Conservation (phyloP, 768 basidiomycete species). For the Lepiota brunneoincarnata region DNA sequence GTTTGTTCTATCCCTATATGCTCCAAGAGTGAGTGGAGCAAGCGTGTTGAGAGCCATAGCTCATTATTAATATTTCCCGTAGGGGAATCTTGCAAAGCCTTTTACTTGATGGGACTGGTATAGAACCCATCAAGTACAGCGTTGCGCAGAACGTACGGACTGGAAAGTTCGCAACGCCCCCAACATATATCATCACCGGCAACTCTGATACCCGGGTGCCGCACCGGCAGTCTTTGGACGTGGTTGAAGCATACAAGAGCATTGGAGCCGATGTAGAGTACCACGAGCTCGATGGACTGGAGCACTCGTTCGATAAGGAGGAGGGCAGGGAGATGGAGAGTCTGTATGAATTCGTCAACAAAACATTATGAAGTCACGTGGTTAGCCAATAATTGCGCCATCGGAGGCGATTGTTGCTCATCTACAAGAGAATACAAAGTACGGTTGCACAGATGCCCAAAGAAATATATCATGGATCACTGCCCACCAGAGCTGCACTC, state of each 20-base stretch:
- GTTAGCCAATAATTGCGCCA: conserved; percentile 11
- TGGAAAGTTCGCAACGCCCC: conserved; percentile 23
- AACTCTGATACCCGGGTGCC: conserved; percentile 33
- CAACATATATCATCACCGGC: conserved; percentile 35
- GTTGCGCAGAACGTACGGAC: conserved; percentile 26
- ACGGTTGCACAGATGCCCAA: not conserved
- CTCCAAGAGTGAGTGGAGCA: conserved; percentile 32
- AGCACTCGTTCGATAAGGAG: conserved; percentile 34
- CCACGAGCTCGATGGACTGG: conserved; percentile 28
- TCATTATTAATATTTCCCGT: not conserved
- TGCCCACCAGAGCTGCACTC: conserved; percentile 44
- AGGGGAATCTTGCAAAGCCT: conserved; percentile 29
- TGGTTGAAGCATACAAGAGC: conserved; percentile 25
- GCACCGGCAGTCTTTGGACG: conserved; percentile 29
- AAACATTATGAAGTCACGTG: conserved; percentile 3
- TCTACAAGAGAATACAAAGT: not conserved
- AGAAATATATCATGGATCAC: conserved; percentile 24
- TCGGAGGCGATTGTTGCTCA: conserved; percentile 12
- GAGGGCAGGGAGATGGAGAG: conserved; percentile 29
- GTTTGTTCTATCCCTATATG: conserved; percentile 37
- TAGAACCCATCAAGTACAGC: conserved; percentile 26
- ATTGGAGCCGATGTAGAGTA: conserved; percentile 23
- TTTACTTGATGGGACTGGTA: conserved; percentile 29
- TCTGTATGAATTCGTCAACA: conserved; percentile 28
- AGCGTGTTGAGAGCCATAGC: not conserved